These are phyloP conservation scores for Lasiodiplodia theobromae DNA, from an alignment of 2,329 filamentous ascomycete genomes.

Conservation along the genomic window DNA sequence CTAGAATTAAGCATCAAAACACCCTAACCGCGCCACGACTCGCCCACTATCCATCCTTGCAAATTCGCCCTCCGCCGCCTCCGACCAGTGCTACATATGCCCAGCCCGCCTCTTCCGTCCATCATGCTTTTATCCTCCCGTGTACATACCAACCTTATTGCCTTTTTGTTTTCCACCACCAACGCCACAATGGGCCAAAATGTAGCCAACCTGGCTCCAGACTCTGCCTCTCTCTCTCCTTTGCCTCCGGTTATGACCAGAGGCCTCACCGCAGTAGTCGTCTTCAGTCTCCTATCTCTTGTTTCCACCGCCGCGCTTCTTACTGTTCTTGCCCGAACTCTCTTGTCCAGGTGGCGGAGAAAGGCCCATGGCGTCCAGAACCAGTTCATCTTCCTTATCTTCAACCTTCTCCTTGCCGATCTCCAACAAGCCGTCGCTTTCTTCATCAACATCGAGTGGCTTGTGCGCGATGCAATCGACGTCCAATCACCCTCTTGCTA, in stretches of 20 bases:
- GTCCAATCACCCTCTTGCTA: slow-evolving; percentile 65
- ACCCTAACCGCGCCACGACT: neutral
- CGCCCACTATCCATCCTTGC: neutral
- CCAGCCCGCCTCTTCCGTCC: slow-evolving; percentile 17
- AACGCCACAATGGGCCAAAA: slow-evolving; percentile 2
- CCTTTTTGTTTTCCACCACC: neutral
- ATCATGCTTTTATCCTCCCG: neutral
- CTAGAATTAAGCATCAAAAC: slow-evolving; percentile 8
- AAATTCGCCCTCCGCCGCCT: neutral
- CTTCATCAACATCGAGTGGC: slow-evolving; percentile 67
- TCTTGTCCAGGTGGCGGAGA: slow-evolving; percentile 48
- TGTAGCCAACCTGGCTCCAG: slow-evolving; percentile 9
- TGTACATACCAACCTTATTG: neutral
- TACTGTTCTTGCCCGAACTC: slow-evolving; percentile 54
- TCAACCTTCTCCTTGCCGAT: slow-evolving; percentile 73
- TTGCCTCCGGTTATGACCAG: slow-evolving; percentile 45
- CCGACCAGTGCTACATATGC: slow-evolving; percentile 14
- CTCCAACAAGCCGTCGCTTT: slow-evolving; percentile 71
- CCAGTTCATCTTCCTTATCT: slow-evolving; percentile 73
- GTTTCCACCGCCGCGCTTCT: slow-evolving; percentile 53
- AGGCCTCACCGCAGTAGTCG: slow-evolving; percentile 56
- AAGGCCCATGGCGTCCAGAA: slow-evolving; percentile 55
- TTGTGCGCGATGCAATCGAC: slow-evolving; percentile 60
- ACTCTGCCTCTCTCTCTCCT: slow-evolving; percentile 40
- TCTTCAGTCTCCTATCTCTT: slow-evolving; percentile 57